A percentile compares a stretch with the other conserved stretches of the same genome.
These are phyloP conservation scores for Russula brevipes DNA, from an alignment of 768 basidiomycete genomes.

Conservation along the genomic window DNA sequence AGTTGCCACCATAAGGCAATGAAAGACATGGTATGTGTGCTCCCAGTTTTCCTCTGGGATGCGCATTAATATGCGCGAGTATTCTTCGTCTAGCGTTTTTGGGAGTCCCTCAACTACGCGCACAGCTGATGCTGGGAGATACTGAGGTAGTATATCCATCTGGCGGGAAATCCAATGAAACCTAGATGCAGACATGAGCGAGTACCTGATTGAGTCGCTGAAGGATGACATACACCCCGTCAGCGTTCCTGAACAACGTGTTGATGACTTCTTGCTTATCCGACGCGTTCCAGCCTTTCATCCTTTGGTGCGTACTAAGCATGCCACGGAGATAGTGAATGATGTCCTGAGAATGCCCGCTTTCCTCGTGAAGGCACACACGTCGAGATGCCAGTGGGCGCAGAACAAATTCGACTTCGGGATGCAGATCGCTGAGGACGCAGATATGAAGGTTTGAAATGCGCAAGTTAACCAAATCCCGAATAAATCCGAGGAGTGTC, in stretches of 20 bases:
- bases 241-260: slow-evolving; percentile 9
- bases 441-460: slow-evolving; percentile 8
- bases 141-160: slow-evolving; percentile 3
- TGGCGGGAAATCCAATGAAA: slow-evolving; percentile 6
- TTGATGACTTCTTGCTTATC: slow-evolving; percentile 8
- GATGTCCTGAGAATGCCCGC: slow-evolving; percentile 13
- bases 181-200: neutral
- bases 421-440: slow-evolving; percentile 1
- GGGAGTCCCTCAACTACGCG: neutral
- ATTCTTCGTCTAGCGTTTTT: slow-evolving; percentile 5
- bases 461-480: neutral
- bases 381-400: slow-evolving; percentile 6
- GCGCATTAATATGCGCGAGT: slow-evolving; percentile 7
- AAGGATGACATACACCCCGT: slow-evolving; percentile 11
- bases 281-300: slow-evolving; percentile 11
- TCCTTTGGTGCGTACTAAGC: slow-evolving; percentile 11
- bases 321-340: slow-evolving; percentile 10
- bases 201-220: neutral
- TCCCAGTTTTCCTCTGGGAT: slow-evolving; percentile 16
- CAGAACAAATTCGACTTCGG: slow-evolving; percentile 5
- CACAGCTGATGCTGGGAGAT: slow-evolving; percentile 8
- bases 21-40: slow-evolving; percentile 10
- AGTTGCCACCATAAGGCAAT: slow-evolving; percentile 7
- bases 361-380: slow-evolving; percentile 13
- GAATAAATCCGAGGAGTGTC: neutral